Base-by-base conservation (phyloP, 345 rosid genomes). In the Sonneratia caseolaris region DNA sequence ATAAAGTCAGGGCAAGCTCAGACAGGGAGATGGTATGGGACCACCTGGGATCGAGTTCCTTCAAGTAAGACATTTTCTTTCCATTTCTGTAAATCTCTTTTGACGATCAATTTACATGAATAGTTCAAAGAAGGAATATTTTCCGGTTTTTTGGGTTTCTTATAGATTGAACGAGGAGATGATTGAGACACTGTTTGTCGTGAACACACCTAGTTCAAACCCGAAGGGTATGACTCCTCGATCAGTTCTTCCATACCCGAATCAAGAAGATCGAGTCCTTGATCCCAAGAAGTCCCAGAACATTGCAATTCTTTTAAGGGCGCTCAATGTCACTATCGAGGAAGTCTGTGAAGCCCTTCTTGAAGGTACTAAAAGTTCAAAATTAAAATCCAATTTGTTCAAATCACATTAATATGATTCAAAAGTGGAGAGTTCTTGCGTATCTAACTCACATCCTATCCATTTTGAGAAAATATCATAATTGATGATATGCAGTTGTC, bases 21-120 rank as follows among this genome's bases (percentile, higher is more conserved):
- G 98, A 89, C 78, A 87, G 95, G 24, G 97, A 93, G 76, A 93
- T 90, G 97, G 98, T 87, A 27, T 93, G 98, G 97, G 98, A 88
- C 75, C 90, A 86, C 32, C 84, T 92, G 76, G 79, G 87, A 72
- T 83, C 93, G 6, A 89, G 91, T 80, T 92, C 97, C n/a, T 81
- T 87, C 36, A 87, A 87, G 98, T 90, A 85, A 75, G 92, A 68
- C 19, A 22, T 53, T 47, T 57, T 37, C 6, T 37, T 32, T 22
- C 70, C 68, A 59, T 64, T 32, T 36, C 66, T 18, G 47, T n/a
- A n/a, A 15, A 45, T 53, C 66, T 43, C 53, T 55, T 69, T 3
- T 24, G 37, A 32, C 3, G 38, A 32, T 35, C 4, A 35, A 13
- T 68, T 40, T 42, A 8, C 49, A 68, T 40, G 13, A 4, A 13